Evolutionary conservation across 2,329 filamentous ascomycete species (phyloP), one percentile per base, ranked within the genome.

Genomic region (Cladosporium halotolerans): DNA sequence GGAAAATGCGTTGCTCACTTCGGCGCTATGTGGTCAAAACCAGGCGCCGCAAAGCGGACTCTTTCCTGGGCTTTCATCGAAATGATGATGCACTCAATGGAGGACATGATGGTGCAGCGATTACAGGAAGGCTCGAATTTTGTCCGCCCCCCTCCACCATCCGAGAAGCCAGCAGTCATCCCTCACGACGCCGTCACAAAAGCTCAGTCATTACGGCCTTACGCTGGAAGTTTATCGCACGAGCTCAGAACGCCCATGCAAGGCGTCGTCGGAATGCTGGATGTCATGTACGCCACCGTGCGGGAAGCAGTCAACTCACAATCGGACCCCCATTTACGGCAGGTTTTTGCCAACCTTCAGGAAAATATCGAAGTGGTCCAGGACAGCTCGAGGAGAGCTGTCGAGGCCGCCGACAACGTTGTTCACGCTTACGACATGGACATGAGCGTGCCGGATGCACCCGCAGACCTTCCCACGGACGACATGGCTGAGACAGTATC

Each of bases 371-470:
- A 88, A 67, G 78, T 81, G 47, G 82, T 86, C 42, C 85, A 88
- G 76, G 85, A 88, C 63, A 87, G 83, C 65, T 85, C 85, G 52
- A 78, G 83, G 63, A 76, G 85, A 55, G 85, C 85, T 1, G 82
- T 88, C 3, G 85, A 88, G 67, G 85, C 85, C 16, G 85, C 85
- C 7, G 85, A 88, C 66, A 88, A 88, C 60, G 84, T 88, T 14
- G 84, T 88, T 9, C 83, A 88, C 67, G 85, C 85, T 10, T 87
- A 87, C 61, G 85, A 88, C 63, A 79, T 88, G 68, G 84, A 88
- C 63, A 85, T 88, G 82, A 81, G 85, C 60, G 77, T 88, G 40
- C 84, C 85, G n/a, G 81, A 85, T 57, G 81, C 79, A 34, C 46
- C 52, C 39, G 73, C 69, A n/a, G 66, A 69, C 16, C 54, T 64